Evolutionary conservation across 2,329 filamentous ascomycete species (phyloP), one percentile per base, ranked within the genome.

Genomic region (Chaetomiaceae sp.): DNA sequence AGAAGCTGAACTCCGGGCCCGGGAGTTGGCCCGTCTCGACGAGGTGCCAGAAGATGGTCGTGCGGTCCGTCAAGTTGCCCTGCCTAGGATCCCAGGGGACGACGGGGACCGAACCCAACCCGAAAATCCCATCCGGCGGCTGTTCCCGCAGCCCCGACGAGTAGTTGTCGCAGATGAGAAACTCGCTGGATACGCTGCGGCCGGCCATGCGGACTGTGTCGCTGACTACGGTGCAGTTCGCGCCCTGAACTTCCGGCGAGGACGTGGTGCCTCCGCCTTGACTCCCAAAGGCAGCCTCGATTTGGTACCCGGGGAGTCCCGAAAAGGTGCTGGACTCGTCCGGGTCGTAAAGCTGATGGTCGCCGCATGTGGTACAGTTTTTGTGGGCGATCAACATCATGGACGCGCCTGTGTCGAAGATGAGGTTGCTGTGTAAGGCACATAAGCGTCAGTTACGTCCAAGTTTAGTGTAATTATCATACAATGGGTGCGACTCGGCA

Each of bases 81-180:
- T 16, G 6, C 23, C 3, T 48, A 27, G 18, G 13, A 25, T 55
- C 32, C 32, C 51, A 51, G 11, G 23, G 40, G n/a, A 57, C 54
- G 14, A 51, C 44, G 3, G 55, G 48, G 2, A 55, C 55, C 2
- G 56, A 53, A 3, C 55, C 59, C 16, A 70, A 53, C 16, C 69
- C 69, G 36, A 71, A 60, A 42, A 71, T 65, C 30, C 67, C 67
- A 37, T 69, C 67, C 27, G 66, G 62, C 3, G 61, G 60, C 30
- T 65, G 61, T 3, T 59, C 49, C 3, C 58, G 58, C n/a, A 69
- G 52, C 7, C 59, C 58, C 1, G 61, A 54, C 5, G 62, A 58
- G 57, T 67, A 69, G 7, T 53, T 49, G 32, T 68, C 60, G 49
- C 65, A 69, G 8, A 68, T 57, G 7, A 68, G 45, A 33, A 71